These are phyloP conservation scores for Alternaria longipes DNA, from an alignment of 2,329 filamentous ascomycete genomes.

Conservation along the genomic window DNA sequence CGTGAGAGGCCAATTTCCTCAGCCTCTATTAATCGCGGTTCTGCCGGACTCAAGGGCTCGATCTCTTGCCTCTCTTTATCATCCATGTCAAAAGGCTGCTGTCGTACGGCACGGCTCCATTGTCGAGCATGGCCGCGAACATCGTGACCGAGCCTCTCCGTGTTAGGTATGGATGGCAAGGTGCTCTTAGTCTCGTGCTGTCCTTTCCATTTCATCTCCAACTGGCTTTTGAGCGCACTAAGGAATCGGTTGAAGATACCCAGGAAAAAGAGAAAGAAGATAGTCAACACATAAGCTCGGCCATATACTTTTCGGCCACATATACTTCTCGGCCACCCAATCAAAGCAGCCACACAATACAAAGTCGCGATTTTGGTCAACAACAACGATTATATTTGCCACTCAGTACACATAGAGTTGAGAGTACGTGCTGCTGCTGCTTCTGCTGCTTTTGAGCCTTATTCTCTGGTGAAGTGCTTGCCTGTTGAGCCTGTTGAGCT, in stretches of 20 bases:
- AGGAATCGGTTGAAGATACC: slow-evolving; percentile 45
- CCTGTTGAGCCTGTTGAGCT: no score
- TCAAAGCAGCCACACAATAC: no score
- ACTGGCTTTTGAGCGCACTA: slow-evolving; percentile 36
- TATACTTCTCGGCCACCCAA: no score
- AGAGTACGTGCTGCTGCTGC: no score
- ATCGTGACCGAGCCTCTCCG: slow-evolving; percentile 5
- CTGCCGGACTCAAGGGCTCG: slow-evolving; percentile 28
- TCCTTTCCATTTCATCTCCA: slow-evolving; percentile 33
- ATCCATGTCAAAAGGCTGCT: slow-evolving; percentile 18
- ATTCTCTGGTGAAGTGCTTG: no score
- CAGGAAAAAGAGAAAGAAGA: slow-evolving; percentile 40
- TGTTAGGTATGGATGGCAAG: neutral
- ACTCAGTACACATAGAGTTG: no score
- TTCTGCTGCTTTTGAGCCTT: no score
- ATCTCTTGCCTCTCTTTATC: slow-evolving; percentile 24
- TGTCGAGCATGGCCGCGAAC: slow-evolving; percentile 18
- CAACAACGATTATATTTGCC: no score
- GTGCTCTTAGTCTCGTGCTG: slow-evolving; percentile 1
- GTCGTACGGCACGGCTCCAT: slow-evolving; percentile 25
- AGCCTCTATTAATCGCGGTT: neutral
- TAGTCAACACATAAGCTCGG: slow-evolving; percentile 35
- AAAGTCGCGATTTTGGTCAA: no score
- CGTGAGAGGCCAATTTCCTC: slow-evolving; percentile 2
- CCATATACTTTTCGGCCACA: no score